Percentiles rank a stretch among this genome's conserved stretches.
These are phyloP conservation scores for Sutorius eximius DNA, from an alignment of 1,284 basidiomycete genomes.

Conservation along the genomic window DNA sequence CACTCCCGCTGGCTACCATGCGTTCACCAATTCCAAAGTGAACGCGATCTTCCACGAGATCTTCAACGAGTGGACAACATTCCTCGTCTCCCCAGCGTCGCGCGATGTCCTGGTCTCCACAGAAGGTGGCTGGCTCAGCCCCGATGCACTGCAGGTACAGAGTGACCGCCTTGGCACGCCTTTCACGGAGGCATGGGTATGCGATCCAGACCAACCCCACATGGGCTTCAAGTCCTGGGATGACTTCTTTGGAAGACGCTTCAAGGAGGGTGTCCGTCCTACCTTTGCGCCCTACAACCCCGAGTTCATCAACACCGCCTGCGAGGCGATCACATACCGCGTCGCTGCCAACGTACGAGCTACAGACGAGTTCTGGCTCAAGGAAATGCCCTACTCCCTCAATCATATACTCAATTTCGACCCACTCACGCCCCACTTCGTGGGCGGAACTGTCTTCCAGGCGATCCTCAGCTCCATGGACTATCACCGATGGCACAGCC, in stretches of 20 bases:
- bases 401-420: conserved; percentile 37
- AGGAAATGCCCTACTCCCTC: conserved; percentile 49
- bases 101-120: conserved; percentile 38
- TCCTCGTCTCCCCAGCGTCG: conserved; percentile 45
- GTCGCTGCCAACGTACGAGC: conserved; percentile 36
- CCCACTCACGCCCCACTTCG: conserved; percentile 43
- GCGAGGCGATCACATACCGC: conserved; percentile 48
- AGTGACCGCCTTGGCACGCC: conserved; percentile 12
- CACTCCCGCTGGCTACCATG: conserved; percentile 40
- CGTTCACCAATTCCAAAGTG: conserved; percentile 45
- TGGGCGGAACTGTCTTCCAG: conserved; percentile 31
- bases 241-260: conserved; percentile 51
- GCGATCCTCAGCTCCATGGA: conserved; percentile 38
- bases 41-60: conserved; percentile 42
- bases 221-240: conserved; percentile 49
- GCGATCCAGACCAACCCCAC: conserved; percentile 10
- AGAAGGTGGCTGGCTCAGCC: conserved; percentile 46
- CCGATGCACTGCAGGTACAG: conserved; percentile 34
- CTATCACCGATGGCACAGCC: conserved; percentile 61
- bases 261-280: conserved; percentile 42
- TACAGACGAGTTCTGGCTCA: conserved; percentile 48
- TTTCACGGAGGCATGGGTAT: conserved; percentile 23
- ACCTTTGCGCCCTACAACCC: conserved; percentile 35
- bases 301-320: conserved; percentile 43
- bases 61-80: conserved; percentile 48